phyloP scores from a whole-genome alignment of 768 basidiomycete genomes.

The Cantharellus anzutake region DNA sequence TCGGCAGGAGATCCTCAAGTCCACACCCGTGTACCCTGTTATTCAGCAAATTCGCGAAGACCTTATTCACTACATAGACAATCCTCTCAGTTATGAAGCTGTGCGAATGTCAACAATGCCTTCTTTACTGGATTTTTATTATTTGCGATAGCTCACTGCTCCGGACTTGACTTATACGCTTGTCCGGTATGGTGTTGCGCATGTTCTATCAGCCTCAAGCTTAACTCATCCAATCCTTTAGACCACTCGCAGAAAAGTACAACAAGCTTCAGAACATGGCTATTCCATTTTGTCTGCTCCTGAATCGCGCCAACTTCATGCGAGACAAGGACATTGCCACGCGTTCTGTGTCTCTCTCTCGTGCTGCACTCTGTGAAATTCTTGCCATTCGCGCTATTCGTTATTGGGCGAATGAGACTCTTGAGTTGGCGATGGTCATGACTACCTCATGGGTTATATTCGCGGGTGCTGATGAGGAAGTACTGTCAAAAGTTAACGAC shows the following conservation, averaged over 20 bases:
- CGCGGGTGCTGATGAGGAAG: conserved; percentile 42
- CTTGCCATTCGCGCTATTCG: conserved; percentile 67
- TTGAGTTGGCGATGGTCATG: conserved; percentile 47
- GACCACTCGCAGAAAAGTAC: conserved; percentile 80
- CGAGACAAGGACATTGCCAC: conserved; percentile 60
- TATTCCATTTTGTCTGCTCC: conserved; percentile 69
- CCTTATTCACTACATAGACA: conserved; percentile 29
- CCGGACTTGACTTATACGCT: conserved; percentile 87
- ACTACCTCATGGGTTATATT: conserved; percentile 73
- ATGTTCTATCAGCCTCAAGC: not conserved
- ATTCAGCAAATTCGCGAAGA: not conserved
- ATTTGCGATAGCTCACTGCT: conserved; percentile 36
- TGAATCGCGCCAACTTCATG: conserved; percentile 73
- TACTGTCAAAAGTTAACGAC: conserved; percentile 38
- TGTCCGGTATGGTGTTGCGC: conserved; percentile 21
- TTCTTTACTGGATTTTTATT: conserved; percentile 3
- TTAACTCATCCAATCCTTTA: conserved; percentile 11
- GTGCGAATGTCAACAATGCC: conserved; percentile 23
- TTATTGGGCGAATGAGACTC: conserved; percentile 44
- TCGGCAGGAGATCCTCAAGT: not conserved
- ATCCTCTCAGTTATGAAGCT: conserved; percentile 65
- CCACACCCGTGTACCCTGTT: conserved; percentile 6
- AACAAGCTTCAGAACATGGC: conserved; percentile 61
- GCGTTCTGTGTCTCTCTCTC: conserved; percentile 43
- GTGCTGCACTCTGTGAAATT: conserved; percentile 77